Evolutionary conservation across 768 basidiomycete species (phyloP).

Genomic region (Gloeophyllum trabeum): DNA sequence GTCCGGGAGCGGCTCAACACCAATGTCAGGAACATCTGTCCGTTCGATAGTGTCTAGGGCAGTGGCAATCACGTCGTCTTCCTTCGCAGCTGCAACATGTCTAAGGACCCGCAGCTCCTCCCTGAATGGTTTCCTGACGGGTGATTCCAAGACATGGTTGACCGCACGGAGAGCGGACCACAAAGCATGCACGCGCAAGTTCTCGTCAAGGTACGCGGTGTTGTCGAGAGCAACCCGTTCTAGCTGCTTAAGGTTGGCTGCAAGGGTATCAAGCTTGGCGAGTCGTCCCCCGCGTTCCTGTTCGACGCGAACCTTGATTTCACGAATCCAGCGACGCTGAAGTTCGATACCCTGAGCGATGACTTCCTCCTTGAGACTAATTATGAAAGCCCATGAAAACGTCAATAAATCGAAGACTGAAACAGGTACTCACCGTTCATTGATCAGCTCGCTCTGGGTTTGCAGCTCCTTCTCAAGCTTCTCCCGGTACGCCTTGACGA

Average conservation of each 20-base stretch:
- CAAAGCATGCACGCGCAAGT: constrained; percentile 81
- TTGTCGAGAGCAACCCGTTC: constrained; percentile 90
- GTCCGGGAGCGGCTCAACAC: constrained; percentile 82
- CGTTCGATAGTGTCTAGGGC: constrained; percentile 59
- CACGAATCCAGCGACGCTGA: constrained; percentile 92
- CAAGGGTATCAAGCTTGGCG: constrained; percentile 89
- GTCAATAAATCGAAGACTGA: background rate
- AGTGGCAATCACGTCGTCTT: constrained; percentile 56
- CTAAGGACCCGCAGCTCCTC: constrained; percentile 80
- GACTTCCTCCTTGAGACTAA: constrained; percentile 86
- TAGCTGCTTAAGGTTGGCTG: constrained; percentile 80
- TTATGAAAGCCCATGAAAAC: background rate
- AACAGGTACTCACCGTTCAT: constrained; percentile 63
- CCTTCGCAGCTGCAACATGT: constrained; percentile 57
- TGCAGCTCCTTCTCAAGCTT: constrained; percentile 79
- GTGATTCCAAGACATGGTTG: constrained; percentile 46
- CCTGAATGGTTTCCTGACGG: constrained; percentile 74
- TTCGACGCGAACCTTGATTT: constrained; percentile 93
- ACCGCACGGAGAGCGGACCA: constrained; percentile 90
- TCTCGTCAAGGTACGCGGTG: constrained; percentile 83
- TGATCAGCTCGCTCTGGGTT: constrained; percentile 86
- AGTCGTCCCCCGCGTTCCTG: constrained; percentile 93
- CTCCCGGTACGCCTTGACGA: constrained; percentile 72
- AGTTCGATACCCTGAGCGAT: constrained; percentile 96
- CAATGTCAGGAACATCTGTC: constrained; percentile 66